Evolutionary conservation across 1,139 yeast genomes (phyloP).

Genomic region (Meyerozyma smithsonii): DNA sequence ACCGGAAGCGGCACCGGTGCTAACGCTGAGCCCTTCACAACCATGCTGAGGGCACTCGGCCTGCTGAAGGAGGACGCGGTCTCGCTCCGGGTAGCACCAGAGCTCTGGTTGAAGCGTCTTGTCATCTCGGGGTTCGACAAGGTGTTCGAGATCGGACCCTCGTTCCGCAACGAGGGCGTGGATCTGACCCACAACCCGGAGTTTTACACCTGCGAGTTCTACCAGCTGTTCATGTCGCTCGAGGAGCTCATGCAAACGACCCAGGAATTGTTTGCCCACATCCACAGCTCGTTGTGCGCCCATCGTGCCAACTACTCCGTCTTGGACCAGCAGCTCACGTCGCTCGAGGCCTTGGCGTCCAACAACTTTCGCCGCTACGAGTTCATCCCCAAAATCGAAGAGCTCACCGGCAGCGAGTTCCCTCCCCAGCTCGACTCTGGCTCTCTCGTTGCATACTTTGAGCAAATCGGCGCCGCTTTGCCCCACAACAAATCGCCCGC

Average conservation of each 20-base stretch:
- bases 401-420: slow-evolving; percentile 35
- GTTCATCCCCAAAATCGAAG: slow-evolving; percentile 54
- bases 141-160: slow-evolving; percentile 81
- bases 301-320: slow-evolving; percentile 7
- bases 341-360: slow-evolving; percentile 13
- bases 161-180: slow-evolving; percentile 87
- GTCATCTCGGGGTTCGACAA: slow-evolving; percentile 81
- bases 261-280: slow-evolving; percentile 46
- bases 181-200: slow-evolving; percentile 95
- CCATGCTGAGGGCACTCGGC: slow-evolving; percentile 48
- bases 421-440: slow-evolving; percentile 37
- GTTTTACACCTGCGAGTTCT: slow-evolving; percentile 90
- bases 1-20: slow-evolving; percentile 80
- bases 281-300: slow-evolving; percentile 15
- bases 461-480: slow-evolving; percentile 20
- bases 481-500: slow-evolving; percentile 48
- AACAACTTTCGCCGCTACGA: slow-evolving; percentile 41
- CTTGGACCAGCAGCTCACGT: slow-evolving; percentile 13
- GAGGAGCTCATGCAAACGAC: slow-evolving; percentile 64
- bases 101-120: slow-evolving; percentile 82
- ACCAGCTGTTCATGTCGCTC: slow-evolving; percentile 71
- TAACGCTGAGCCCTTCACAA: slow-evolving; percentile 75
- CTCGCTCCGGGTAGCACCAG: slow-evolving; percentile 87
- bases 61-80: slow-evolving; percentile 27
- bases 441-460: slow-evolving; percentile 35